phyloP scores from a whole-genome alignment of 2,329 filamentous ascomycete species.

The Alternaria longipes region DNA sequence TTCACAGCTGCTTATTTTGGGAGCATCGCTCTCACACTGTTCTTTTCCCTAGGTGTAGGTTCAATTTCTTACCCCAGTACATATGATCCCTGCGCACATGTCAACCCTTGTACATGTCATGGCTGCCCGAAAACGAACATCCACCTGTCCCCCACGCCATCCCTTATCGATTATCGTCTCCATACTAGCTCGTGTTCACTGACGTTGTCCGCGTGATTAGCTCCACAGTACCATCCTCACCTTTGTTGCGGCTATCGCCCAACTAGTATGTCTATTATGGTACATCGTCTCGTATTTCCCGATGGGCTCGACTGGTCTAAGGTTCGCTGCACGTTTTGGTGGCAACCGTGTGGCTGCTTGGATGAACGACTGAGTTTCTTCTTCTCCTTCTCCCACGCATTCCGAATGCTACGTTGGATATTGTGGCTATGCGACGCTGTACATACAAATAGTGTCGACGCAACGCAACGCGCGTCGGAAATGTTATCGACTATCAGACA shows the following conservation, averaged over 20 bases:
- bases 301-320: constrained; percentile 89
- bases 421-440: constrained; percentile 26
- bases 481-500: constrained; percentile 18
- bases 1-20: constrained; percentile 97
- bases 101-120: constrained; percentile 36
- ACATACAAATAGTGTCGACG: constrained; percentile 20
- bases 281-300: constrained; percentile 98
- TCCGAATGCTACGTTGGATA: constrained; percentile 14
- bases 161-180: constrained; percentile 44
- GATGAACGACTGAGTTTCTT: constrained; percentile 73
- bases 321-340: constrained; percentile 86
- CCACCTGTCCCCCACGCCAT: constrained; percentile 31
- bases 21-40: constrained; percentile 87
- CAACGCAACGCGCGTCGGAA: constrained; percentile 40
- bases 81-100: constrained; percentile 22
- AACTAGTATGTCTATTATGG: constrained; percentile 85
- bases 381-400: constrained; percentile 11
- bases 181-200: constrained; percentile 42
- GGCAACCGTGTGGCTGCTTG: constrained; percentile 84
- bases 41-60: constrained; percentile 92
- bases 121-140: constrained; percentile 38
- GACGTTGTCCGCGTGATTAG: constrained; percentile 49
- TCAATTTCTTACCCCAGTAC: constrained; percentile 20
- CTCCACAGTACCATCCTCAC: constrained; percentile 86
- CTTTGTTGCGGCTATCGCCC: constrained; percentile 81